These are phyloP conservation scores for Curvularia verruculosa DNA, from an alignment of 2,329 filamentous ascomycete genomes.

Conservation along the genomic window DNA sequence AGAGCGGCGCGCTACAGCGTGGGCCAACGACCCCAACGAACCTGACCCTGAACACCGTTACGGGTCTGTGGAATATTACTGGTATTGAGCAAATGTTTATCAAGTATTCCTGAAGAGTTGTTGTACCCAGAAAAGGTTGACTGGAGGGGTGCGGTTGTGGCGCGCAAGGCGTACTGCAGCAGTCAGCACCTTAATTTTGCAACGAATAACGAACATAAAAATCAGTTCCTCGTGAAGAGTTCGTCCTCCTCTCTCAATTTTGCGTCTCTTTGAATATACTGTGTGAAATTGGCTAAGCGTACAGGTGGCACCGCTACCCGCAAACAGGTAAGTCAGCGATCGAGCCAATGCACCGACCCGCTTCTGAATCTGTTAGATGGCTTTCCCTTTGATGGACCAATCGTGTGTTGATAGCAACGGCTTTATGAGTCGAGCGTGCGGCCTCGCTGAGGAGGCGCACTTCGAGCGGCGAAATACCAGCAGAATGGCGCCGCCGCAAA, in stretches of 20 bases:
- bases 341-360: background rate
- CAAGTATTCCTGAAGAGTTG: slow-evolving; percentile 32
- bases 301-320: background rate
- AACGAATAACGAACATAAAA: background rate
- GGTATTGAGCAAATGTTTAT: slow-evolving; percentile 38
- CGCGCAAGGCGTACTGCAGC: background rate
- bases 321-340: background rate
- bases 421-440: background rate
- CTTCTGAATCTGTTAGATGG: background rate
- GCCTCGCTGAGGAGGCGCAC: background rate
- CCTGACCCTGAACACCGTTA: slow-evolving; percentile 39
- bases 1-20: slow-evolving; percentile 59
- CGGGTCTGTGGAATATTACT: slow-evolving; percentile 39
- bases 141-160: background rate
- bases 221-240: background rate
- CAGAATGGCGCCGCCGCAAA: background rate
- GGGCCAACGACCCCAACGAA: slow-evolving; percentile 44
- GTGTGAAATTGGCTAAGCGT: background rate
- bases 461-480: background rate
- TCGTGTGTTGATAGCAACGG: background rate
- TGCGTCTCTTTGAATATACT: background rate
- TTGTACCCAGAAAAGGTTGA: background rate
- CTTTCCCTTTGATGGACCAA: background rate
- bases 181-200: slow-evolving; percentile 2
- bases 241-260: background rate